A percentile compares a stretch with the other conserved stretches of the same genome.
These are phyloP conservation scores for Podospora pseudoanserina DNA, from an alignment of 495 filamentous ascomycete genomes.

Conservation along the genomic window DNA sequence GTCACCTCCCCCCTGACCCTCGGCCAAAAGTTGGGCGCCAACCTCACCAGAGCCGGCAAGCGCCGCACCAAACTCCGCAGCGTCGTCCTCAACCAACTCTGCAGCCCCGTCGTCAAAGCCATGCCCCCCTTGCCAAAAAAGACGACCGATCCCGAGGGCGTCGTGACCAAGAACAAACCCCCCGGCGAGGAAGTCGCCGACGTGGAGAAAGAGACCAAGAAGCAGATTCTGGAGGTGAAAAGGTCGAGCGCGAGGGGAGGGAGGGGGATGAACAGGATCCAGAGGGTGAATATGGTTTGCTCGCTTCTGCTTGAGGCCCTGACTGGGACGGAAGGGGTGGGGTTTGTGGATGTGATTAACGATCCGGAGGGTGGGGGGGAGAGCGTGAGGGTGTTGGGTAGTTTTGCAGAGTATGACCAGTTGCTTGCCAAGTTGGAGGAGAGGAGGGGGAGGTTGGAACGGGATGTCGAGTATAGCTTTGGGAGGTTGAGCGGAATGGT, in stretches of 20 bases:
- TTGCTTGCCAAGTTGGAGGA: not conserved
- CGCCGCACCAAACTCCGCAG: slow-evolving; percentile 13
- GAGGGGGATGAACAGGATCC: not conserved
- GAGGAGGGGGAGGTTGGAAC: not conserved
- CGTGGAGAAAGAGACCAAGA: slow-evolving; percentile 9
- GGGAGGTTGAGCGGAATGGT: slow-evolving; percentile 4
- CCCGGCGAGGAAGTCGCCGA: slow-evolving; percentile 7
- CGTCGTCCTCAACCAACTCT: slow-evolving; percentile 6
- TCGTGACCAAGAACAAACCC: slow-evolving; percentile 13
- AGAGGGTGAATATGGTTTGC: not conserved
- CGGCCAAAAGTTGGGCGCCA: slow-evolving; percentile 11
- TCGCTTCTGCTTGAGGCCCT: not conserved
- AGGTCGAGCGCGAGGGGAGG: not conserved
- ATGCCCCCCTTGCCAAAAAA: not conserved
- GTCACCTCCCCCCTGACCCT: slow-evolving; percentile 9
- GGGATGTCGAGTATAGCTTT: slow-evolving; percentile 2
- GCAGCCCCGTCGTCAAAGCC: slow-evolving; percentile 8
- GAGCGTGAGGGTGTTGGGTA: not conserved
- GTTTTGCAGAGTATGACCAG: not conserved
- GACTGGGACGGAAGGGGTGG: not conserved
- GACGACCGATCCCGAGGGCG: not conserved
- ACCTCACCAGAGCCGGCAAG: slow-evolving; percentile 14
- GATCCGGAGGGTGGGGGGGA: not conserved
- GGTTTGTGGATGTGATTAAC: slow-evolving; percentile 7
- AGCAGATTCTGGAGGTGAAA: not conserved